Percentiles rank a stretch among this genome's conserved stretches.
Evolutionary conservation across 2,329 filamentous ascomycete genomes (phyloP).

Genomic region (Parascedosporium putredinis): DNA sequence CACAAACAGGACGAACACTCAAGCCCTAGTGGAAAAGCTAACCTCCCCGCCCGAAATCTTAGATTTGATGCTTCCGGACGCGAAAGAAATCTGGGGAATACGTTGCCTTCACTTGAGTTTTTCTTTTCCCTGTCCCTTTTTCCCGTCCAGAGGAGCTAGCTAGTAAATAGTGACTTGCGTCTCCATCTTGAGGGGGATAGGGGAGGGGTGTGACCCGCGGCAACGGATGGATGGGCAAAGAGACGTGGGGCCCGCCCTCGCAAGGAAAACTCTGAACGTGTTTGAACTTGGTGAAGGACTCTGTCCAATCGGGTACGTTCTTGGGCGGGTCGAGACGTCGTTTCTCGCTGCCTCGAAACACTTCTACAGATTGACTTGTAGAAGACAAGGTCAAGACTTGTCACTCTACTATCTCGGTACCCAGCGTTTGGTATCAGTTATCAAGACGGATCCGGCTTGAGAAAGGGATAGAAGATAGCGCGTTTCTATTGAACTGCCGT

Average conservation of each 20-base stretch:
- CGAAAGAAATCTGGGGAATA: background rate
- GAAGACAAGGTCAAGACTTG: background rate
- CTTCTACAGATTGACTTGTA: background rate
- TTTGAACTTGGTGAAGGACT: background rate
- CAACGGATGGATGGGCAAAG: no score
- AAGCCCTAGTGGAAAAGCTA: background rate
- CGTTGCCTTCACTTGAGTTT: no score
- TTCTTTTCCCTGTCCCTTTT: background rate
- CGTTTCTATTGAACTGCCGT: no score
- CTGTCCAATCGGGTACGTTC: slow-evolving; percentile 6
- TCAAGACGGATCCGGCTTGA: background rate
- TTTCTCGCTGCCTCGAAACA: background rate
- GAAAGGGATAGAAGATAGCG: background rate
- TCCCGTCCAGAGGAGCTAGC: background rate
- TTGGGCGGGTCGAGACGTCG: background rate
- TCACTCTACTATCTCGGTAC: background rate
- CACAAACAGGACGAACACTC: background rate
- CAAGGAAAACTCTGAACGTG: background rate
- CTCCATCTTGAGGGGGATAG: background rate
- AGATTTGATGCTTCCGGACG: background rate
- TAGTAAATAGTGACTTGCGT: background rate
- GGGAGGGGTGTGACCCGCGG: background rate
- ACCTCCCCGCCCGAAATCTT: background rate
- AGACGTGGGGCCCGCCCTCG: background rate
- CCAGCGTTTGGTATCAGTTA: background rate